Evolutionary conservation across 768 basidiomycete genomes (phyloP).

Genomic region (Mycena latifolia): DNA sequence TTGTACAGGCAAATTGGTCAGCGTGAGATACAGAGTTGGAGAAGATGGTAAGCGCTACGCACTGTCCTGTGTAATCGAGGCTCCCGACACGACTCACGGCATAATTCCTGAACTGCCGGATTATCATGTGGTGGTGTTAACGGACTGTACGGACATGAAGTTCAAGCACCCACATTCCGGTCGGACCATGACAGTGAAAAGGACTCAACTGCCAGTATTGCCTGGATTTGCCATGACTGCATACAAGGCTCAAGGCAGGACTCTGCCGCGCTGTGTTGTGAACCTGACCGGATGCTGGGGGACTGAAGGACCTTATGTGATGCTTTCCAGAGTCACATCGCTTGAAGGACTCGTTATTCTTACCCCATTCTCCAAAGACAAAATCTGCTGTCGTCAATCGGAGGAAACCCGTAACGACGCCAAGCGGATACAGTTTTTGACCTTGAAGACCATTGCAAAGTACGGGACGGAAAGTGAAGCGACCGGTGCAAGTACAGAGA

Average conservation of each 20-base stretch:
- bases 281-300: neutral
- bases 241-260: neutral
- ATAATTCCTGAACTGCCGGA: neutral
- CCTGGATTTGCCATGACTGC: slow-evolving; percentile 6
- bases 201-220: neutral
- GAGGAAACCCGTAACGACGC: no score
- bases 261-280: neutral
- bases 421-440: no score
- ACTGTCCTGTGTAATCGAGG: neutral
- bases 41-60: neutral
- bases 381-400: no score
- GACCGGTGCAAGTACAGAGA: no score
- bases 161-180: neutral
- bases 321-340: neutral
- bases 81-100: neutral
- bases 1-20: slow-evolving; percentile 15
- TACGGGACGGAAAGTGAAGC: no score
- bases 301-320: neutral
- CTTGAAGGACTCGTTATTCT: no score
- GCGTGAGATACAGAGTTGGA: neutral
- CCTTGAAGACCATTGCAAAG: no score
- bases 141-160: neutral
- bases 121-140: neutral
- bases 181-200: neutral
- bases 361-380: no score